Evolutionary conservation across 2,329 filamentous ascomycete genomes (phyloP), one percentile per base, ranked within the genome.

Genomic region (Tricladium varicosporioides): DNA sequence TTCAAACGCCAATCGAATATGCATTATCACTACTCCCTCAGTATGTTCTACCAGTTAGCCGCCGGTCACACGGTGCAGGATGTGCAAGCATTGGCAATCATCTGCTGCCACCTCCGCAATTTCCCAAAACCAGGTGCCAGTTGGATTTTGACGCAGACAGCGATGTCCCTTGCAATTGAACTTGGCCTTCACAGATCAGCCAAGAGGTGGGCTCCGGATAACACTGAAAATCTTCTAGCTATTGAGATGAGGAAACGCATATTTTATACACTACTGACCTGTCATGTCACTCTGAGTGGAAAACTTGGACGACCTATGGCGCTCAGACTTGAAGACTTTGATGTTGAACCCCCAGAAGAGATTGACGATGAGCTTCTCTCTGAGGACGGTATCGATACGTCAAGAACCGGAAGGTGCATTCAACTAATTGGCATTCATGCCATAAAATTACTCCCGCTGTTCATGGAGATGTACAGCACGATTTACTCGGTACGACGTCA

Each of bases 61-160:
- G 76, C 76, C 5, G 83, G 84, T 15, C 82, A 82, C 55, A 84
- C 83, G 0, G 73, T 92, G 13, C 76, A 83, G 47, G 83, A 89
- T 51, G 78, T 92, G 7, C 89, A 94, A 70, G 90, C 88, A 2
- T 71, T 94, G 65, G 78, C 85, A 10, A 75, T 94, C 73, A 83
- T 95, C 15, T 85, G 85, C 57, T 74, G 83, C 2, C 88, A 93
- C 69, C 81, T 90, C 3, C 84, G 91, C 58, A 85, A 84, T 51
- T 92, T 94, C 57, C 88, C 89, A 31, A 91, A 92, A 65, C 89
- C 91, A 1, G 89, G 88, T 11, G 84, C 87, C 44, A 88, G 87
- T 53, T 87, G 86, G 73, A 80, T 88, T 63, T 78, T 92, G 58
- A 81, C 81, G 32, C 83, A 82, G 52, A 78, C 83, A 48, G 82